Percentiles rank a stretch among this genome's conserved stretches.
Evolutionary conservation across 78 protist genomes (phyloP).

Genomic region (Creolimax fragrantissima): DNA sequence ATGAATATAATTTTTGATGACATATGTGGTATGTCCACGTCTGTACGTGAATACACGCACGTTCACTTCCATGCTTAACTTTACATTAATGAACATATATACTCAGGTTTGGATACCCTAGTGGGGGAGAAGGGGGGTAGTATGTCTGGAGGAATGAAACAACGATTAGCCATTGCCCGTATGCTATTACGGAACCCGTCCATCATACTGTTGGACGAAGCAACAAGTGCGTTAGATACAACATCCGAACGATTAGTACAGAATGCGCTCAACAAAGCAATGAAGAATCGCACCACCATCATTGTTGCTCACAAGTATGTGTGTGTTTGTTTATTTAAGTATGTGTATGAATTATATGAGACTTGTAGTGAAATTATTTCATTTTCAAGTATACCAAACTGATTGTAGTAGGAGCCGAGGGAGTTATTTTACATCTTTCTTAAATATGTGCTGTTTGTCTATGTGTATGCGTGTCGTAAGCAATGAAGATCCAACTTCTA

Average conservation of each 20-base stretch:
- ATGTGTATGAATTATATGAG: neutral
- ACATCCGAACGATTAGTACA: slow-evolving; percentile 70
- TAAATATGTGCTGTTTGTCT: neutral
- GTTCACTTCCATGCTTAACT: too few relatives aligned
- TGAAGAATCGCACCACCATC: slow-evolving; percentile 57
- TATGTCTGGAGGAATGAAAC: slow-evolving; percentile 85
- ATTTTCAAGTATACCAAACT: neutral
- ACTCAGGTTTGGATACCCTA: slow-evolving; percentile 64
- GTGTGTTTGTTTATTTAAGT: neutral
- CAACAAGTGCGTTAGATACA: slow-evolving; percentile 76
- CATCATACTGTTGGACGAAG: slow-evolving; percentile 44
- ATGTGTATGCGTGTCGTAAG: neutral
- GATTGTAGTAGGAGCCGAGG: neutral
- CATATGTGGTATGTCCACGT: too few relatives aligned
- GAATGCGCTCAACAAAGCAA: slow-evolving; percentile 44
- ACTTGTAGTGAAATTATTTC: neutral
- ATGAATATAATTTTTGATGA: too few relatives aligned
- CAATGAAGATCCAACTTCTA: neutral
- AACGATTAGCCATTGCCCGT: slow-evolving; percentile 85
- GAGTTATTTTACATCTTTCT: neutral
- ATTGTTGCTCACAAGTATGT: slow-evolving; percentile 76
- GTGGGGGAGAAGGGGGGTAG: slow-evolving; percentile 76
- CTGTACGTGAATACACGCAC: too few relatives aligned
- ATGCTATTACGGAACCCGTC: slow-evolving; percentile 15
- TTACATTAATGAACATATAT: too few relatives aligned